These are phyloP conservation scores for Cicer pinnatifidum DNA, from an alignment of 306 rosid species.

Conservation along the genomic window DNA sequence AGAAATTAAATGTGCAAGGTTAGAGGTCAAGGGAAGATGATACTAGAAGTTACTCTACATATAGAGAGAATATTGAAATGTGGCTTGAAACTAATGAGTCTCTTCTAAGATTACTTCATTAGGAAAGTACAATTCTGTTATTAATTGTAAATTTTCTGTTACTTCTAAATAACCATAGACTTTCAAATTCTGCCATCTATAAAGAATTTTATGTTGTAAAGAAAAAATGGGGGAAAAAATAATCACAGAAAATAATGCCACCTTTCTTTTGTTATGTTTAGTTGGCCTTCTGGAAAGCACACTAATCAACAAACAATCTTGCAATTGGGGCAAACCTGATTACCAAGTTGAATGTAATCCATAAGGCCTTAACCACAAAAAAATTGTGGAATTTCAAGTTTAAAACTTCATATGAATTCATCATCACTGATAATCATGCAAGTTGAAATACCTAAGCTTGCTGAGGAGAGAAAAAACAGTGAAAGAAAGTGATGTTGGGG, in stretches of 20 bases:
- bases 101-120: constrained; percentile 13
- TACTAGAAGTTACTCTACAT: constrained; percentile 13
- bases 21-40: constrained; percentile 21
- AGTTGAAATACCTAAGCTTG: constrained; percentile 8
- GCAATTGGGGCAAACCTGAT: not conserved
- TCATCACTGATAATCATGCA: constrained; percentile 7
- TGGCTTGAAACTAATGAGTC: constrained; percentile 19
- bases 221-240: no score
- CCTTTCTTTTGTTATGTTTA: not conserved
- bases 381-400: constrained; percentile 1
- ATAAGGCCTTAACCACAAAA: constrained; percentile 1
- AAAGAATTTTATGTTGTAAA: no score
- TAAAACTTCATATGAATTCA: constrained; percentile 8
- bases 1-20: constrained; percentile 12
- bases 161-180: no score
- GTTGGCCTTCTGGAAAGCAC: not conserved
- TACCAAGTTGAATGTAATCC: constrained; percentile 1
- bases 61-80: not conserved
- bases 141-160: not conserved
- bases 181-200: no score
- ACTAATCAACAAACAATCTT: no score
- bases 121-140: not conserved
- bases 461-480: not conserved
- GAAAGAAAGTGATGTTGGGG: not conserved
- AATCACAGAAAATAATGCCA: no score